A percentile compares a stretch with the other conserved stretches of the same genome.
Evolutionary conservation across 306 rosid species (phyloP).

Genomic region (Ochetophila trinervis): DNA sequence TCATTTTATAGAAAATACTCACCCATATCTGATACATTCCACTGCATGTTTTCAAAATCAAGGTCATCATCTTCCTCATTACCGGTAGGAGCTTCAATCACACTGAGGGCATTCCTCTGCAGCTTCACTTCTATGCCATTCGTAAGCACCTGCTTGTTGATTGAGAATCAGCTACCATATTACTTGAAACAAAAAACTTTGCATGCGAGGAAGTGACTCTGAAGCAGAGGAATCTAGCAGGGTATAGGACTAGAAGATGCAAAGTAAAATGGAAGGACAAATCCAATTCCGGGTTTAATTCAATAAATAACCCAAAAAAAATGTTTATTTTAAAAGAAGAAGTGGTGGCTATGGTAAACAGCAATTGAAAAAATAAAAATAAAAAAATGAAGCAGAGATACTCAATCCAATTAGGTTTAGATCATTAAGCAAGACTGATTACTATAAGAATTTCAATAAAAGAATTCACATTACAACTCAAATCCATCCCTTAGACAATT

Average conservation of each 20-base stretch:
- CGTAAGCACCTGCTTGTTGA: conserved; percentile 70
- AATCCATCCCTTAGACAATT: too few relatives aligned
- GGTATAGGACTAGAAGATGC: not conserved
- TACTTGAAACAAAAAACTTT: conserved; percentile 4
- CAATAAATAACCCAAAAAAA: too few relatives aligned
- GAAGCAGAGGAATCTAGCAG: conserved; percentile 3
- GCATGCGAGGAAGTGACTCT: conserved; percentile 7
- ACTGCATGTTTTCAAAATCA: conserved; percentile 69
- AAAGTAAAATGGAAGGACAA: not conserved
- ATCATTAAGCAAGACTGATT: too few relatives aligned
- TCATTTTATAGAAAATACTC: conserved; percentile 24
- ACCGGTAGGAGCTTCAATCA: conserved; percentile 94
- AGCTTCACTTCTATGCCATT: conserved; percentile 97
- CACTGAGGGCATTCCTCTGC: conserved; percentile 97
- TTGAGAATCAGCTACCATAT: conserved; percentile 13
- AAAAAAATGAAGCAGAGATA: too few relatives aligned
- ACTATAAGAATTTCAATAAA: too few relatives aligned
- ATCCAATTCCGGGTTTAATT: conserved; percentile 8
- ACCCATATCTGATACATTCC: conserved; percentile 96
- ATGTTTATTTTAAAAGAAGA: not conserved
- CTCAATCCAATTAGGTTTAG: too few relatives aligned
- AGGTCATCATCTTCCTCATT: conserved; percentile 95
- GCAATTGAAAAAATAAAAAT: too few relatives aligned
- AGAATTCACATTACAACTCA: too few relatives aligned
- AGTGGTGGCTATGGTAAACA: too few relatives aligned